Evolutionary conservation across 139 green algal species (phyloP), one percentile per base, ranked within the genome.

Genomic region (Coccomyxa sp.): DNA sequence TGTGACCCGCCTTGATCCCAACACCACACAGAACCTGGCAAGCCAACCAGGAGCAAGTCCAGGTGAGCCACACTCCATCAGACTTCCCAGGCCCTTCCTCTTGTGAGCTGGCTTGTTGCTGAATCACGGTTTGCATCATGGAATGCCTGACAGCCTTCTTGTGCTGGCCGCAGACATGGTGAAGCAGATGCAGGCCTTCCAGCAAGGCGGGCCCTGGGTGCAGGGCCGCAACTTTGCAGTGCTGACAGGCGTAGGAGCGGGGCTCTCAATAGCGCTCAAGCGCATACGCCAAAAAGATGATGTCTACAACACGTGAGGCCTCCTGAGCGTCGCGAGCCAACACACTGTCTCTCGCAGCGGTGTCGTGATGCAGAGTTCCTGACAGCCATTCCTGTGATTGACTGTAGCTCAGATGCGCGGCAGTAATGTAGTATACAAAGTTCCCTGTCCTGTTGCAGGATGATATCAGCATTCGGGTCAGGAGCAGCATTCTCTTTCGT

Each of bases 221-320:
- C 90, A 96, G 73, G 95, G 95, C 4, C 83, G 91, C n/a, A 98
- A 98, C 75, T 94, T 98, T 83, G 95, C 89, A 8, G 93, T 97
- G n/a, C 92, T 98, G 73, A 98, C 92, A 24, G 95, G 95, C 36
- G 89, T 97, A 1, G 97, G 98, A 75, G 86, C 91, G 36, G 94
- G 89, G 34, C 75, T 97, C 34, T 83, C 74, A 5, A 35, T 85
- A 33, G 89, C 89, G 34, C 91, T 97, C 80, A 95, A 94, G 82
- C 89, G 90, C 55, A 74, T 81, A 7, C 78, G 92, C 33, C 89
- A 91, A 22, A 90, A 92, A 78, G 94, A 98, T 41, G 94, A 98
- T 75, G 86, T 95, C 41, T 71, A 33, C 44, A 58, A 8, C 71
- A 58, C 71, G 71, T 76, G 39, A 31, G 38, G 39, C 41, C 27